phyloP scores from a whole-genome alignment of 129 eudicot species.

The Ambrosia trifida region DNA sequence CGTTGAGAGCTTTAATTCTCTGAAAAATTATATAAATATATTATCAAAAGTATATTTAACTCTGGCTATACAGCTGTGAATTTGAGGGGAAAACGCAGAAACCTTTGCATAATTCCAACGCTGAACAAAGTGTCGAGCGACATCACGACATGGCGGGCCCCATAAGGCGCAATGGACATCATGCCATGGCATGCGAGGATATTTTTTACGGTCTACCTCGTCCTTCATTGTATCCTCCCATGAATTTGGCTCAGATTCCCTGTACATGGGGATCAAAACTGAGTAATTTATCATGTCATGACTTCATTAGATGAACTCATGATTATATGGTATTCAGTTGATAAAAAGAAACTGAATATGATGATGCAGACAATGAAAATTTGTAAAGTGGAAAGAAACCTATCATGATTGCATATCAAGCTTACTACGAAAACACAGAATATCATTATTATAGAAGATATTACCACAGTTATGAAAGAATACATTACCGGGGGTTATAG shows the following conservation, averaged over 20 bases:
- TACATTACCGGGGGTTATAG: constrained; percentile 83
- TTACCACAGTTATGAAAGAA: constrained; percentile 12
- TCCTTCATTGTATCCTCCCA: constrained; percentile 99
- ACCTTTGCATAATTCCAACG: constrained; percentile 99
- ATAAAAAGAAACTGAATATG: constrained; percentile 1
- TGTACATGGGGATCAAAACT: constrained; percentile 26
- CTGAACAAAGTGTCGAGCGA: constrained; percentile 96
- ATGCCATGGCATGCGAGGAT: constrained; percentile 99
- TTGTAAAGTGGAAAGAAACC: not conserved
- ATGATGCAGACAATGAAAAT: not conserved
- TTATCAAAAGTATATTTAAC: not conserved
- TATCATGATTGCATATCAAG: constrained; percentile 5
- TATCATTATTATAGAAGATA: not conserved
- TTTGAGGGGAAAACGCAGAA: constrained; percentile 22
- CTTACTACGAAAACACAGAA: not conserved
- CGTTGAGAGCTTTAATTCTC: constrained; percentile 98
- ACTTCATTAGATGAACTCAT: constrained; percentile 3
- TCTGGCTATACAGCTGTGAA: constrained; percentile 8
- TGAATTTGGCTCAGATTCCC: constrained; percentile 98
- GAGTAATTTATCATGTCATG: constrained; percentile 3
- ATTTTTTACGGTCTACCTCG: constrained; percentile 73
- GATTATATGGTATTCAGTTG: constrained; percentile 10
- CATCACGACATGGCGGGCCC: constrained; percentile 99
- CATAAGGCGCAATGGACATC: constrained; percentile 98
- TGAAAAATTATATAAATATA: constrained; percentile 34